Percentiles rank a stretch among this genome's conserved stretches.
Conservation (phyloP, 176 grass and related monocot species). For the Leersia perrieri region DNA sequence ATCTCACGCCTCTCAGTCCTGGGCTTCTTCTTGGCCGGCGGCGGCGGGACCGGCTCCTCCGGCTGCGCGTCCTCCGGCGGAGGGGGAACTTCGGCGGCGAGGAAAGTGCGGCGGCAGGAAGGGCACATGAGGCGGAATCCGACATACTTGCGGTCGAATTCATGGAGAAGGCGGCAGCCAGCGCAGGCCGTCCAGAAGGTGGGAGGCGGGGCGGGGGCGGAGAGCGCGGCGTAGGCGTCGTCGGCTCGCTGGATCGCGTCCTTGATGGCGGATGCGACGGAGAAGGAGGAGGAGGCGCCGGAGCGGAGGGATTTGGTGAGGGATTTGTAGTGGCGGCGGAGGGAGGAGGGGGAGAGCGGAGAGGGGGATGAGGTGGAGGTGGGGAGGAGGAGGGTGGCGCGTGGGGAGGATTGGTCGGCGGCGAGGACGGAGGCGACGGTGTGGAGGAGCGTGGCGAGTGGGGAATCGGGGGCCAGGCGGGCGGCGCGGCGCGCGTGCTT, state of each 20-base stretch:
- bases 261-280: conserved; percentile 27
- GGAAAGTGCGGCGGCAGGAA: conserved; percentile 79
- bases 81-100: conserved; percentile 63
- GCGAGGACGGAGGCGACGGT: conserved; percentile 60
- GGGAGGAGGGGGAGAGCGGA: neutral
- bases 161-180: conserved; percentile 79
- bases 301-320: conserved; percentile 57
- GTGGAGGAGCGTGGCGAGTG: conserved; percentile 35
- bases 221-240: conserved; percentile 59
- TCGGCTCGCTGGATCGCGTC: conserved; percentile 61
- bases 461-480: conserved; percentile 37
- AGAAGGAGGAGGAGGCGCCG: neutral
- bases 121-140: conserved; percentile 82
- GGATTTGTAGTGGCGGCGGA: conserved; percentile 73
- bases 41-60: neutral
- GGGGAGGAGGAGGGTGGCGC: conserved; percentile 50
- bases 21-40: conserved; percentile 41
- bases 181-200: conserved; percentile 93
- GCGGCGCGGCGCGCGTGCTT: conserved; percentile 72
- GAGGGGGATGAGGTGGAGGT: neutral
- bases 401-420: conserved; percentile 48
- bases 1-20: conserved; percentile 49
- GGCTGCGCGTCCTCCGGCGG: neutral
- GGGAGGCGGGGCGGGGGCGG: neutral
- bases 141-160: conserved; percentile 79